phyloP scores from a whole-genome alignment of 202 grass and related monocot species.

The Schoenoplectus tabernaemontani region DNA sequence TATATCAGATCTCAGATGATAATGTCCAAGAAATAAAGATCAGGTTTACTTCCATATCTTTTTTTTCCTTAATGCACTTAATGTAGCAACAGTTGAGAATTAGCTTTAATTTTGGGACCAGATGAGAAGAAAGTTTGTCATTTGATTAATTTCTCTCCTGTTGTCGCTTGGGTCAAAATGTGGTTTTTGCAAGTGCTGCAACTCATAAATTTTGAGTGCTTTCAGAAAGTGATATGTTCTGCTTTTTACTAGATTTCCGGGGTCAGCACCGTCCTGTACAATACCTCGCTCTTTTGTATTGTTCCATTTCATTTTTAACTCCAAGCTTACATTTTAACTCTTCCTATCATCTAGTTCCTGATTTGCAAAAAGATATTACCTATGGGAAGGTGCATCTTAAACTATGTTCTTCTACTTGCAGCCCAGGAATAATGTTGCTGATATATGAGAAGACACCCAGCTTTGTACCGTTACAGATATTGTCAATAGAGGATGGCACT shows the following conservation, averaged over 20 bases:
- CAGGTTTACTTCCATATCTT: conserved; percentile 38
- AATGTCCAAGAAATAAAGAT: conserved; percentile 95
- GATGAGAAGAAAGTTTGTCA: neutral
- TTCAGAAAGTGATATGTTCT: neutral
- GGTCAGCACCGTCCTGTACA: neutral
- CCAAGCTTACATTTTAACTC: too few species aligned
- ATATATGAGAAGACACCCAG: conserved; percentile 67
- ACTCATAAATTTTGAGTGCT: neutral
- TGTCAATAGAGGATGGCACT: conserved; percentile 81
- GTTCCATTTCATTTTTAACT: too few species aligned
- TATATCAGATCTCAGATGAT: conserved; percentile 82
- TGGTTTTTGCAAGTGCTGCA: neutral
- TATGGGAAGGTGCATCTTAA: neutral
- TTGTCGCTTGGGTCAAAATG: neutral
- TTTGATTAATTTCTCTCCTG: neutral
- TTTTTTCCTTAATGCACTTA: neutral
- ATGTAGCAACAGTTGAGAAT: neutral
- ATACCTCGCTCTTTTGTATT: neutral
- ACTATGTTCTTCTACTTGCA: conserved; percentile 22
- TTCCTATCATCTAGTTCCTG: neutral
- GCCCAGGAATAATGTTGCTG: conserved; percentile 96
- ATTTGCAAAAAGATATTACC: neutral
- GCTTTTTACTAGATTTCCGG: neutral
- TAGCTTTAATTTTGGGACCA: neutral
- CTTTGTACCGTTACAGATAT: conserved; percentile 78